These are phyloP conservation scores for Boletus holoroseus DNA, from an alignment of 1,284 basidiomycete genomes.

Conservation along the genomic window DNA sequence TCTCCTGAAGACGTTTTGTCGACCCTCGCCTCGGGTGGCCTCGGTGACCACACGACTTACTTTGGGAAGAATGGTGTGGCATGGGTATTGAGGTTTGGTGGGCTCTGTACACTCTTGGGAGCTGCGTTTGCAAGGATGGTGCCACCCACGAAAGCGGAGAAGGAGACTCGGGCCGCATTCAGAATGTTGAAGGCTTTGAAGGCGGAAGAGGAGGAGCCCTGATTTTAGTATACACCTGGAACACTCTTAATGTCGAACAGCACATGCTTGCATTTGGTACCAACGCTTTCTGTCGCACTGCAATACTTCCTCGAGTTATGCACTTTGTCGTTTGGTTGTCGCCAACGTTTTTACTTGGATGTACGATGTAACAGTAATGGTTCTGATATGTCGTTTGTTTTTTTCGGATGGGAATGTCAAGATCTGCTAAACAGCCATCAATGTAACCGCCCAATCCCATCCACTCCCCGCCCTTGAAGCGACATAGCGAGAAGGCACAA, in stretches of 20 bases:
- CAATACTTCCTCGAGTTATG: slow-evolving; percentile 9
- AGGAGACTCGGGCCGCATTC: slow-evolving; percentile 77
- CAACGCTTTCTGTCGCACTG: background rate
- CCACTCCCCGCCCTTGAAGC: slow-evolving; percentile 35
- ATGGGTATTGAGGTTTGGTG: slow-evolving; percentile 92
- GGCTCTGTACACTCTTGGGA: slow-evolving; percentile 71
- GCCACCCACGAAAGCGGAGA: slow-evolving; percentile 83
- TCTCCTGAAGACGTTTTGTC: slow-evolving; percentile 15
- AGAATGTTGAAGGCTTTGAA: slow-evolving; percentile 70
- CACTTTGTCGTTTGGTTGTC: slow-evolving; percentile 1
- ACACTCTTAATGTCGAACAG: background rate
- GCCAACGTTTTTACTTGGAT: background rate
- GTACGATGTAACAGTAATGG: slow-evolving; percentile 3
- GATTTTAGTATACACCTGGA: slow-evolving; percentile 13
- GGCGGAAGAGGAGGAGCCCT: slow-evolving; percentile 49
- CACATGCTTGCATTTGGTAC: slow-evolving; percentile 15
- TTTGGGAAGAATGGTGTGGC: slow-evolving; percentile 82
- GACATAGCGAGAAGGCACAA: slow-evolving; percentile 51
- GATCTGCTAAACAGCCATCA: slow-evolving; percentile 24
- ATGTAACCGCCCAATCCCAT: slow-evolving; percentile 58
- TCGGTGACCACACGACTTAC: slow-evolving; percentile 50
- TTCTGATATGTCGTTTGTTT: background rate
- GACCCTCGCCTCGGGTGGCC: slow-evolving; percentile 6
- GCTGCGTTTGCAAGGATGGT: slow-evolving; percentile 75
- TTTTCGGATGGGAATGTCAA: background rate